These are phyloP conservation scores for Corchorus olitorius DNA, from an alignment of 345 rosid species.

Conservation along the genomic window DNA sequence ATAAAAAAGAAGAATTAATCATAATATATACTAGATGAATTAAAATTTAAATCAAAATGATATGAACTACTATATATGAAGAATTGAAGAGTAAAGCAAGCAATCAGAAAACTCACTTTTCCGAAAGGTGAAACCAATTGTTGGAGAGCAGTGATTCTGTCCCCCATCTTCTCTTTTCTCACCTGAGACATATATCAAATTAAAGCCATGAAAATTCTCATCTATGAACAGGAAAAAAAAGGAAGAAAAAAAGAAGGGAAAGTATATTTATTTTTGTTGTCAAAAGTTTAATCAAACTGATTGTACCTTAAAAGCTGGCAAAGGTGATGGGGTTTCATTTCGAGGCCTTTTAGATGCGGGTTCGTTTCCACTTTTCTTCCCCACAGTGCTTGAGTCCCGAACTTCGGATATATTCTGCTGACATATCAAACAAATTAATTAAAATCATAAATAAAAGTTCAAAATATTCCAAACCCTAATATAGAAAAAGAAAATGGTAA, in stretches of 20 bases:
- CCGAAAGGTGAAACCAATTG: constrained; percentile 99
- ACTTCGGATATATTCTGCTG: constrained; percentile 52
- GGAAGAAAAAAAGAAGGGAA: not conserved
- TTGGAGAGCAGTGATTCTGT: constrained; percentile 99
- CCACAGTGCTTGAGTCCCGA: constrained; percentile 48
- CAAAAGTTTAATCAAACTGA: constrained; percentile 19
- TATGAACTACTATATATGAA: constrained; percentile 15
- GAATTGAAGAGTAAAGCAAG: constrained; percentile 9
- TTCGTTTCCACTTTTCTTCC: constrained; percentile 75
- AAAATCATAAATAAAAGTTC: not conserved
- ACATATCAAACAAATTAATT: not conserved
- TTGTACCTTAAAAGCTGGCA: constrained; percentile 92
- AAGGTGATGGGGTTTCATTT: constrained; percentile 70
- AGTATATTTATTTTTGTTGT: not conserved
- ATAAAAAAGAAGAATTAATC: constrained; percentile 13
- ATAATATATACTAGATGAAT: not conserved
- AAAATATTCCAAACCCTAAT: constrained; percentile 31
- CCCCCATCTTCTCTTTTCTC: constrained; percentile 99
- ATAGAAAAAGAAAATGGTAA: not conserved
- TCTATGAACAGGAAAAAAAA: constrained; percentile 10
- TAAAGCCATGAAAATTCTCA: constrained; percentile 27
- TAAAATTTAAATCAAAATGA: constrained; percentile 1
- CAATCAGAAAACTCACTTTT: constrained; percentile 64
- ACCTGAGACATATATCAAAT: constrained; percentile 49
- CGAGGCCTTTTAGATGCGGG: constrained; percentile 66